A percentile compares a stretch with the other conserved stretches of the same genome.
These are phyloP conservation scores for Sporothrix pseudoabietina DNA, from an alignment of 2,329 filamentous ascomycete genomes.

Conservation along the genomic window DNA sequence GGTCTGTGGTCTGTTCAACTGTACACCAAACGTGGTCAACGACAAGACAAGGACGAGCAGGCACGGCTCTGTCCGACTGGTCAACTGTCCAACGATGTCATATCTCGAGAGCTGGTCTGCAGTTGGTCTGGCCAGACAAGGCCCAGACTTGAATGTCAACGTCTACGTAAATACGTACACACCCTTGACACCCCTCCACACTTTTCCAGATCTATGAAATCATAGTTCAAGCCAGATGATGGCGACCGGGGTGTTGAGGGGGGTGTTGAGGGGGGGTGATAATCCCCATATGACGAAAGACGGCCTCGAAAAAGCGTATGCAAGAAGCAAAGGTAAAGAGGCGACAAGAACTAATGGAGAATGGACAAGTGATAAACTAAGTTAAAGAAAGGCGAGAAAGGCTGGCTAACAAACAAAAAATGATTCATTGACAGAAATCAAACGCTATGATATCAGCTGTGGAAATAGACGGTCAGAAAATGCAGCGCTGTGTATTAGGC, in stretches of 20 bases:
- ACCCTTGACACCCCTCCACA: background rate
- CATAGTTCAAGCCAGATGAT: background rate
- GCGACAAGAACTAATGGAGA: background rate
- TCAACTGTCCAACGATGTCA: background rate
- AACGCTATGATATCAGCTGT: constrained; percentile 17
- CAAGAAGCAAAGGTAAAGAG: background rate
- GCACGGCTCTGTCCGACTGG: background rate
- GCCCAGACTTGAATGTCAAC: background rate
- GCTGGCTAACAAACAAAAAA: background rate
- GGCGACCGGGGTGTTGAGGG: background rate
- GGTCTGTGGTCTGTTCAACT: background rate
- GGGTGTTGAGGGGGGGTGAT: too few species aligned
- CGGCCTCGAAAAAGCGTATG: background rate
- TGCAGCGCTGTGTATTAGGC: background rate
- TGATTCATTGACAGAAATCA: background rate
- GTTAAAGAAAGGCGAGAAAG: background rate
- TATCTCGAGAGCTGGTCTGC: background rate
- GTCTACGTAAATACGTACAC: background rate
- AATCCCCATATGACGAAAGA: constrained; percentile 1
- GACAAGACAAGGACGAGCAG: background rate
- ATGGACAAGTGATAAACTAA: background rate
- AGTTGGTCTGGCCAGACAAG: too few species aligned
- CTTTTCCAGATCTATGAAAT: background rate
- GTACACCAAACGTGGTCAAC: background rate
- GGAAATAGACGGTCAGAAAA: background rate